A percentile compares a stretch with the other conserved stretches of the same genome.
These are phyloP conservation scores for Glycine latifolia DNA, from an alignment of 306 rosid species.

Conservation along the genomic window DNA sequence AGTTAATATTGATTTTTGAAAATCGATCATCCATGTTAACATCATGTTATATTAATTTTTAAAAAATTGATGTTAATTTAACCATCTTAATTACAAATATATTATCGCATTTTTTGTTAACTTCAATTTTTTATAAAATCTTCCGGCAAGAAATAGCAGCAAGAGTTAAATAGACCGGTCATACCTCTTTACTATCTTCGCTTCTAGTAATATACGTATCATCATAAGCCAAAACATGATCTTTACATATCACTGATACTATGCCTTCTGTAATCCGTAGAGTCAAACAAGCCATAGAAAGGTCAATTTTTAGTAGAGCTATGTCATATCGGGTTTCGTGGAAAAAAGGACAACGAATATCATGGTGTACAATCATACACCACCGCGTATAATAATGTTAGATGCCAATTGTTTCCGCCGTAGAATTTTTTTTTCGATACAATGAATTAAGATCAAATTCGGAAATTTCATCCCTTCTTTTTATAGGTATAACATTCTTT, in stretches of 20 bases:
- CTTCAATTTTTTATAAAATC: too few relatives aligned
- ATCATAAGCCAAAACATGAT: constrained; percentile 17
- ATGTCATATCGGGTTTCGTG: constrained; percentile 20
- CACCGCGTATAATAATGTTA: constrained; percentile 27
- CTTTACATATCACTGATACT: constrained; percentile 43
- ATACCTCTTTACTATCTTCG: neutral
- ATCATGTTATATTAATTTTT: too few relatives aligned
- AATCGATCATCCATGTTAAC: too few relatives aligned
- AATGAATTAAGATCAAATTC: neutral
- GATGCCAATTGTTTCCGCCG: constrained; percentile 2
- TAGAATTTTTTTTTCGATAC: neutral
- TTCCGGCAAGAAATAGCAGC: neutral
- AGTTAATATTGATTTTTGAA: too few relatives aligned
- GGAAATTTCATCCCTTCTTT: neutral
- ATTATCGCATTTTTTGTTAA: too few relatives aligned
- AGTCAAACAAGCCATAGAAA: constrained; percentile 8
- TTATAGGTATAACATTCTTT: neutral
- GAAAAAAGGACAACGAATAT: constrained; percentile 21
- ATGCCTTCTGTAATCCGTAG: constrained; percentile 21
- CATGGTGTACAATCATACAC: constrained; percentile 35
- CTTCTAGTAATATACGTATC: neutral
- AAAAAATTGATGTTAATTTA: too few relatives aligned
- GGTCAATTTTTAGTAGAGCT: constrained; percentile 31
- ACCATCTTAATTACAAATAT: too few relatives aligned
- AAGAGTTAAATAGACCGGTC: neutral